These are phyloP conservation scores for Fermentozyma sake DNA, from an alignment of 1,139 yeast species.

Conservation along the genomic window DNA sequence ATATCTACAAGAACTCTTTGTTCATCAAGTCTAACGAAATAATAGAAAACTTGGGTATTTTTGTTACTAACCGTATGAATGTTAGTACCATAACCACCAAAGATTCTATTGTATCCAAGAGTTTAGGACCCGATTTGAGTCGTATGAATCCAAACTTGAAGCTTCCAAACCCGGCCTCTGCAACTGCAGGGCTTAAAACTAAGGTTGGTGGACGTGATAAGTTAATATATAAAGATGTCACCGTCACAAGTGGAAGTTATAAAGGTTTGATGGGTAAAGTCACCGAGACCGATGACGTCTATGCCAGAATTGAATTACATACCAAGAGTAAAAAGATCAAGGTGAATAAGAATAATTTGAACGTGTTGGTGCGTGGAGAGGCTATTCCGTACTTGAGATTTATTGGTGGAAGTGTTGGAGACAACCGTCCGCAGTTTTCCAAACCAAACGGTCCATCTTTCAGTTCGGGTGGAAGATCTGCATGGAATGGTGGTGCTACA, in stretches of 20 bases:
- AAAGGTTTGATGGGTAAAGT: constrained; percentile 94
- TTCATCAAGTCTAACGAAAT: constrained; percentile 78
- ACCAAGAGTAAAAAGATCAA: constrained; percentile 87
- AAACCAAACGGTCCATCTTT: constrained; percentile 40
- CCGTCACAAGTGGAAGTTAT: constrained; percentile 84
- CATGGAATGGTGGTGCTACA: constrained; percentile 51
- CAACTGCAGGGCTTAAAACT: constrained; percentile 55
- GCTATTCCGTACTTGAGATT: constrained; percentile 79
- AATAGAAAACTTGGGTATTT: constrained; percentile 85
- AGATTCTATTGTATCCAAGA: constrained; percentile 56
- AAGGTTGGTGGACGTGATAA: constrained; percentile 72
- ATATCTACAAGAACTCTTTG: constrained; percentile 73
- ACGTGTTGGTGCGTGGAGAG: constrained; percentile 63
- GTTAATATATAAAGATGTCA: constrained; percentile 76
- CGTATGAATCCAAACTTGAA: constrained; percentile 84
- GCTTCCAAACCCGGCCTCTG: constrained; percentile 29
- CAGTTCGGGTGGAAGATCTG: constrained; percentile 36
- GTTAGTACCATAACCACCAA: constrained; percentile 84
- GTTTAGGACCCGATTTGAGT: constrained; percentile 62
- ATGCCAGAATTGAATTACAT: constrained; percentile 90
- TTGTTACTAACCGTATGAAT: constrained; percentile 71
- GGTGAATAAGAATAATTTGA: constrained; percentile 71
- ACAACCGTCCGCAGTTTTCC: constrained; percentile 16
- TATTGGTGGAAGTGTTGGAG: constrained; percentile 43
- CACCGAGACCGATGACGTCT: constrained; percentile 86